Evolutionary conservation across 352 stramenopile genomes (phyloP).

Genomic region (Thalassiosira ordinaria): DNA sequence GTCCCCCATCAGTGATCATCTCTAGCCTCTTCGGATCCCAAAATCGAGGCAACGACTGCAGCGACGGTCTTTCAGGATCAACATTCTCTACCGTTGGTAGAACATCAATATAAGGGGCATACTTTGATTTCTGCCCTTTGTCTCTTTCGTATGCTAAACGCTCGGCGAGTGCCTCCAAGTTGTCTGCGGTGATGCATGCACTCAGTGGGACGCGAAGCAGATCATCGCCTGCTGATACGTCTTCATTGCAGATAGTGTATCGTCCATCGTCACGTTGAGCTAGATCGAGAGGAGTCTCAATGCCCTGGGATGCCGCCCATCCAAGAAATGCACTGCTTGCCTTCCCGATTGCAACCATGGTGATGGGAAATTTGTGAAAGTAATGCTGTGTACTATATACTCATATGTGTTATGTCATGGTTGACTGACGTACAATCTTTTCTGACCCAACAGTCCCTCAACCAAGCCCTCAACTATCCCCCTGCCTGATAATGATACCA

Average conservation of each 20-base stretch:
- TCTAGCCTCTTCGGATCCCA: constrained; percentile 67
- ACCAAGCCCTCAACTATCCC: too few relatives aligned
- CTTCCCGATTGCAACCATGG: constrained; percentile 54
- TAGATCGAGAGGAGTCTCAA: constrained; percentile 50
- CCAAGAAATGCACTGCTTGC: constrained; percentile 43
- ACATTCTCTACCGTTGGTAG: constrained; percentile 71
- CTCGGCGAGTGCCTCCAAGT: constrained; percentile 64
- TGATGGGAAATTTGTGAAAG: background rate
- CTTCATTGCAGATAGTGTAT: constrained; percentile 31
- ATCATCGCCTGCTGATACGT: constrained; percentile 26
- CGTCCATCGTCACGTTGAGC: constrained; percentile 39
- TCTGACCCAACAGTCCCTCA: too few relatives aligned
- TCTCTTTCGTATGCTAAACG: constrained; percentile 69
- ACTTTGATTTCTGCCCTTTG: constrained; percentile 62
- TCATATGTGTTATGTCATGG: too few relatives aligned
- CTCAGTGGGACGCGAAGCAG: constrained; percentile 60
- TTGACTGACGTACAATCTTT: too few relatives aligned
- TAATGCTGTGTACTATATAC: too few relatives aligned
- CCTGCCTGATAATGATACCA: too few relatives aligned
- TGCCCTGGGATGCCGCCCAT: constrained; percentile 52
- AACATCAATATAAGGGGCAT: constrained; percentile 72
- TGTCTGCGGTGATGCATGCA: constrained; percentile 66
- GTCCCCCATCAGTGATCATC: constrained; percentile 64
- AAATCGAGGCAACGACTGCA: constrained; percentile 72
- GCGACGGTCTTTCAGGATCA: constrained; percentile 10